Percentiles rank a stretch among this genome's conserved stretches.
phyloP scores from a whole-genome alignment of 2,329 filamentous ascomycete species.

The Xylogone sp. region DNA sequence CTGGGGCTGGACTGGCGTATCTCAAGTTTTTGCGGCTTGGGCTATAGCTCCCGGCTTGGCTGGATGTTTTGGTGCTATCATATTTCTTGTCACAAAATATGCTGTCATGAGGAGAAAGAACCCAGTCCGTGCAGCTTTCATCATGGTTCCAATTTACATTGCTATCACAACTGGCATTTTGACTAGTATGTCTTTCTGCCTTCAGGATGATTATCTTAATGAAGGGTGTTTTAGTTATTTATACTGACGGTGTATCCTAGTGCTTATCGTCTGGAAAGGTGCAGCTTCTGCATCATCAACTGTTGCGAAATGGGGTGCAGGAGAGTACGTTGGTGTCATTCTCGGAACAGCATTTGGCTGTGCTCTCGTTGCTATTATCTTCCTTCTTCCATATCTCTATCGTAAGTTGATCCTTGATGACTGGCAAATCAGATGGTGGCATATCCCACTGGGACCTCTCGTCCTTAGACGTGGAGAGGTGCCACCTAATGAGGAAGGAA shows the following conservation, averaged over 20 bases:
- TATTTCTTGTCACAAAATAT: slow-evolving; percentile 40
- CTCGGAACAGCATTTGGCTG: slow-evolving; percentile 35
- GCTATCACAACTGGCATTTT: slow-evolving; percentile 36
- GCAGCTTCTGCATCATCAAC: slow-evolving; percentile 29
- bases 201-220: too few relatives aligned
- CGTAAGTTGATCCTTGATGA: slow-evolving; percentile 39
- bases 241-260: slow-evolving; percentile 4
- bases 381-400: slow-evolving; percentile 45
- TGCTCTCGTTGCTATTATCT: slow-evolving; percentile 33
- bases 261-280: slow-evolving; percentile 38
- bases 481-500: slow-evolving; percentile 27
- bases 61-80: slow-evolving; percentile 46
- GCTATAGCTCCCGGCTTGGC: slow-evolving; percentile 55
- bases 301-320: slow-evolving; percentile 29
- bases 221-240: too few relatives aligned
- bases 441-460: slow-evolving; percentile 38
- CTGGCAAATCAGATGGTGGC: slow-evolving; percentile 36
- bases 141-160: slow-evolving; percentile 38
- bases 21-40: slow-evolving; percentile 59
- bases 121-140: slow-evolving; percentile 36
- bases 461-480: slow-evolving; percentile 34
- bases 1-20: slow-evolving; percentile 55
- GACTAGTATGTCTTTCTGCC: slow-evolving; percentile 21
- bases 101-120: slow-evolving; percentile 37
- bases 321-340: slow-evolving; percentile 36